Evolutionary conservation across 78 protist genomes (phyloP), one percentile per base, ranked within the genome.

Genomic region (Polysphondylium violaceum): DNA sequence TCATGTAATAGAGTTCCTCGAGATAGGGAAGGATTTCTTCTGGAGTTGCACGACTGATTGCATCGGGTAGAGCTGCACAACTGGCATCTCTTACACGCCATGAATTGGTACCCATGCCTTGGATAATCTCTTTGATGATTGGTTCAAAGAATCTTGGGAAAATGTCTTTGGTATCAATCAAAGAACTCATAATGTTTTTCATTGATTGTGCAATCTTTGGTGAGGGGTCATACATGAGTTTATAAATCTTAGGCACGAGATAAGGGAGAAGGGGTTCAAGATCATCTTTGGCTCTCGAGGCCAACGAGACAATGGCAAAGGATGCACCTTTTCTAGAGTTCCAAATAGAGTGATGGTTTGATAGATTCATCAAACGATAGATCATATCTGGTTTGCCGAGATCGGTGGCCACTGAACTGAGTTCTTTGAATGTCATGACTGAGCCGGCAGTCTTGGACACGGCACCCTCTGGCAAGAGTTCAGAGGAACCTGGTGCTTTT

Each of bases 381-480:
- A 93, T 87, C 76, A 95, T 93, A 27, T 92, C 94, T 17, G 97
- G 97, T 74, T 95, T 83, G 56, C 85, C 90, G 6, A 95, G 38
- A 47, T 95, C 97, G 25, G 74, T 79, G 29, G 94, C 95, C 4
- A 95, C 71, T 3, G 58, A 27, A 2, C 40, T 58, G 4, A 83
- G 41, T n/a, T 83, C 91, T 33, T 83, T 83, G 21, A 55, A 83
- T 27, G 91, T 83, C 2, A 74, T 36, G 0, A 71, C 79, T 27
- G 60, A 67, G 2, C 91, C 91, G n/a, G n/a, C n/a, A 56, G 91
- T 83, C 65, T 83, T 83, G 6, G 31, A 29, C 29, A 83, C 59
- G 27, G 91, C 53, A 53, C 91, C 91, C 16, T 83, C 91, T 41
- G 91, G 91, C 44, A 83, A 44, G 1, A 83, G 72, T 31, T 83